phyloP scores from a whole-genome alignment of 1,284 basidiomycete genomes.

The Bondarzewia mesenterica region DNA sequence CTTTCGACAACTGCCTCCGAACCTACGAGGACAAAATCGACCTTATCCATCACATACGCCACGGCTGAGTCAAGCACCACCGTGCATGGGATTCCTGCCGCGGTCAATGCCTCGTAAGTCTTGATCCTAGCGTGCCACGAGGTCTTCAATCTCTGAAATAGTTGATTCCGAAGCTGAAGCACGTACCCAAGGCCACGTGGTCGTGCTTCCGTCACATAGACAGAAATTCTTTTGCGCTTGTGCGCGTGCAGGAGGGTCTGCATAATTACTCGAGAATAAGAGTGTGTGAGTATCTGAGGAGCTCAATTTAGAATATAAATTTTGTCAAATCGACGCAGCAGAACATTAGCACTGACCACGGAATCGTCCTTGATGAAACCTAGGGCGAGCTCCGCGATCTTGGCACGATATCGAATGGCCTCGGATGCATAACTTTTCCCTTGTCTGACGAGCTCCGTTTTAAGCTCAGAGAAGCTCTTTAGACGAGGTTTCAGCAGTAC shows the following conservation, averaged over 20 bases:
- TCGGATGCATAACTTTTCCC: slow-evolving; percentile 71
- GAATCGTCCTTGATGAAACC: slow-evolving; percentile 94
- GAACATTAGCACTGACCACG: slow-evolving; percentile 66
- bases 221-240: slow-evolving; percentile 87
- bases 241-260: slow-evolving; percentile 87
- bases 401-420: slow-evolving; percentile 82
- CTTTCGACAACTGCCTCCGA: slow-evolving; percentile 97
- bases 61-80: slow-evolving; percentile 95
- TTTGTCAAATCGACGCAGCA: neutral
- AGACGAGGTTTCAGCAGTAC: slow-evolving; percentile 9
- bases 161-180: neutral
- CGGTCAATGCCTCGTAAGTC: slow-evolving; percentile 79
- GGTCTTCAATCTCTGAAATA: neutral
- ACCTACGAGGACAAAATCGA: slow-evolving; percentile 90
- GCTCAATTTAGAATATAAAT: neutral
- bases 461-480: slow-evolving; percentile 76
- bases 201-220: slow-evolving; percentile 95
- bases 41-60: slow-evolving; percentile 92
- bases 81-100: slow-evolving; percentile 88
- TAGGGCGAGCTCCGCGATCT: slow-evolving; percentile 85
- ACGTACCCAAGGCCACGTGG: slow-evolving; percentile 76
- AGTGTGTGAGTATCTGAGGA: slow-evolving; percentile 85
- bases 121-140: slow-evolving; percentile 52
- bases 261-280: slow-evolving; percentile 94
- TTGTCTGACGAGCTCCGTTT: slow-evolving; percentile 71